Evolutionary conservation across 2,329 filamentous ascomycete species (phyloP).

Genomic region (Rosellinia necatrix): DNA sequence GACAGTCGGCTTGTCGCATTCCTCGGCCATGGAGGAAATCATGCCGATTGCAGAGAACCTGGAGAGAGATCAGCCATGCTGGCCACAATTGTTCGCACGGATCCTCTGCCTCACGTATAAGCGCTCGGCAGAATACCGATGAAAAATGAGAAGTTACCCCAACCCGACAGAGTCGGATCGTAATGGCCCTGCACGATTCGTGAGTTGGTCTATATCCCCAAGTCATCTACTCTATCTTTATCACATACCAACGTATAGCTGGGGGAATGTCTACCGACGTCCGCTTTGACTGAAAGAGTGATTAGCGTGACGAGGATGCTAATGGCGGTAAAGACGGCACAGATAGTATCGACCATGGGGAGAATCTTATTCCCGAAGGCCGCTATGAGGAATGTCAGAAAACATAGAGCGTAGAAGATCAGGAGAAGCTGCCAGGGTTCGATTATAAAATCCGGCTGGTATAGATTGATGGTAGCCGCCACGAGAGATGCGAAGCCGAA

Average conservation of each 20-base stretch:
- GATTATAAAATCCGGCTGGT: conserved; percentile 57
- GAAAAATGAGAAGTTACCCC: conserved; percentile 64
- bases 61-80: conserved; percentile 9
- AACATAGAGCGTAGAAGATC: conserved; percentile 64
- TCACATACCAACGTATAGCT: conserved; percentile 50
- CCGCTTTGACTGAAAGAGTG: conserved; percentile 58
- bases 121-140: conserved; percentile 64
- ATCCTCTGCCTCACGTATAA: conserved; percentile 47
- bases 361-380: conserved; percentile 61
- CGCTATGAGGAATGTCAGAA: conserved; percentile 59
- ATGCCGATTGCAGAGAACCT: conserved; percentile 64
- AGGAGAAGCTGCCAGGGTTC: conserved; percentile 62
- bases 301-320: conserved; percentile 63
- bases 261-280: conserved; percentile 56
- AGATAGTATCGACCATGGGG: conserved; percentile 63
- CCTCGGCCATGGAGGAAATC: conserved; percentile 67
- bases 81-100: background rate
- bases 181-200: conserved; percentile 51
- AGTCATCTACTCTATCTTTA: background rate
- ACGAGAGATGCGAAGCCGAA: conserved; percentile 61
- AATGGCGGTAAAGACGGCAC: conserved; percentile 58
- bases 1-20: conserved; percentile 56
- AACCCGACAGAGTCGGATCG: conserved; percentile 59
- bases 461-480: conserved; percentile 56
- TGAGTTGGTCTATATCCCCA: background rate